phyloP scores from a whole-genome alignment of 805 yeast species.

The Yarrowia deformans region DNA sequence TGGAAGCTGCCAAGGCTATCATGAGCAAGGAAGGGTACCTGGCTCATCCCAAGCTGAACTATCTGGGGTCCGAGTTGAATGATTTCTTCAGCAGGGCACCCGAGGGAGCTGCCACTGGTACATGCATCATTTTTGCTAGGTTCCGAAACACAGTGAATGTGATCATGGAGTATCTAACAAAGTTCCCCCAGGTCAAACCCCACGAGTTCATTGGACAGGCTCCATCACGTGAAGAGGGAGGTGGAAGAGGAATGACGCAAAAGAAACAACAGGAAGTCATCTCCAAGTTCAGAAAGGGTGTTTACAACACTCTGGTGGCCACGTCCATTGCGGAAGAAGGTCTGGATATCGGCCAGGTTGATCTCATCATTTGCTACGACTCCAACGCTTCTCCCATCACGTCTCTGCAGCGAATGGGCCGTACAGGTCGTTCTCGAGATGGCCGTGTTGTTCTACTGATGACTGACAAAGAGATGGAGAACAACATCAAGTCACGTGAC shows the following conservation, averaged over 20 bases:
- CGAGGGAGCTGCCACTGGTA: slow-evolving; percentile 60
- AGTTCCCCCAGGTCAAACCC: slow-evolving; percentile 58
- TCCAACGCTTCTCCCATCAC: slow-evolving; percentile 93
- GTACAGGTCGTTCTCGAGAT: slow-evolving; percentile 94
- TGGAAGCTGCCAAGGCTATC: neutral
- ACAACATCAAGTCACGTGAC: slow-evolving; percentile 83
- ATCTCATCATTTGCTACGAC: slow-evolving; percentile 89
- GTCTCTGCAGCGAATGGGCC: slow-evolving; percentile 94
- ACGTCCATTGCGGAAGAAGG: slow-evolving; percentile 99
- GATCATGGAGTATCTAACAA: slow-evolving; percentile 65
- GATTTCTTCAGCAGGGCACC: slow-evolving; percentile 57
- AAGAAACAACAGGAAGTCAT: slow-evolving; percentile 83
- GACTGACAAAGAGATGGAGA: slow-evolving; percentile 76
- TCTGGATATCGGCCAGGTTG: slow-evolving; percentile 97
- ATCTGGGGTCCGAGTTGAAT: slow-evolving; percentile 62
- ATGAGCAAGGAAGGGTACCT: slow-evolving; percentile 46
- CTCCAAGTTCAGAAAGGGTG: slow-evolving; percentile 73
- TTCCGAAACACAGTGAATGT: slow-evolving; percentile 89
- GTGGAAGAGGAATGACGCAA: slow-evolving; percentile 84
- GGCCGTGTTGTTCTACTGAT: slow-evolving; percentile 81
- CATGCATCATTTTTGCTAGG: slow-evolving; percentile 79
- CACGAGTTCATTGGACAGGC: slow-evolving; percentile 95
- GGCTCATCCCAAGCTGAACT: slow-evolving; percentile 78
- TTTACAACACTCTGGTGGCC: slow-evolving; percentile 83
- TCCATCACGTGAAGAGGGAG: slow-evolving; percentile 48